A percentile compares a stretch with the other conserved stretches of the same genome.
phyloP scores from a whole-genome alignment of 108 stramenopile genomes.

The Cyclotella choctawhatcheeana region DNA sequence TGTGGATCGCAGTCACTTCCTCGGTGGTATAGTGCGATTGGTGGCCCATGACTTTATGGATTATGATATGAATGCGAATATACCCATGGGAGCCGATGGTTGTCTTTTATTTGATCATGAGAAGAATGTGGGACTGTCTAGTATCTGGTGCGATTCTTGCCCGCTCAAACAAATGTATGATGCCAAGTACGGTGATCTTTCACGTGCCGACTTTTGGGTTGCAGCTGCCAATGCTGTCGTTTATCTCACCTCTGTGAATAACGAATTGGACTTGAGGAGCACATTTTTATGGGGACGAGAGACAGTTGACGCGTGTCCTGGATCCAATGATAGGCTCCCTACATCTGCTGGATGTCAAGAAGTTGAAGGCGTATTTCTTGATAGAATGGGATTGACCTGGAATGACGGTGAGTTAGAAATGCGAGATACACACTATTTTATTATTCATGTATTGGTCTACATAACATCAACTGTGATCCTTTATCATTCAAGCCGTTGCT shows the following conservation, averaged over 20 bases:
- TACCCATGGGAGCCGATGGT: slow-evolving; percentile 41
- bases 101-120: slow-evolving; percentile 30
- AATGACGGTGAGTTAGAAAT: slow-evolving; percentile 44
- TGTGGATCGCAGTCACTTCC: slow-evolving; percentile 21
- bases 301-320: slow-evolving; percentile 22
- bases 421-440: too few relatives aligned
- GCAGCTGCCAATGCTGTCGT: slow-evolving; percentile 38
- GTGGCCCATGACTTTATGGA: slow-evolving; percentile 56
- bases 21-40: slow-evolving; percentile 39
- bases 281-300: slow-evolving; percentile 48
- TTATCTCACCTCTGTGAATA: slow-evolving; percentile 21
- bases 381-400: slow-evolving; percentile 55
- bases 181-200: slow-evolving; percentile 22
- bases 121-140: slow-evolving; percentile 33
- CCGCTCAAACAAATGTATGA: slow-evolving; percentile 15
- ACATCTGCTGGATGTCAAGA: slow-evolving; percentile 28
- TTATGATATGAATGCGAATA: slow-evolving; percentile 13
- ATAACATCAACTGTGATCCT: too few relatives aligned
- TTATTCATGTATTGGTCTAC: too few relatives aligned
- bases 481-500: too few relatives aligned
- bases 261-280: slow-evolving; percentile 31
- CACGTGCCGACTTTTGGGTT: slow-evolving; percentile 52
- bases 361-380: slow-evolving; percentile 45
- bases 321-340: slow-evolving; percentile 31
- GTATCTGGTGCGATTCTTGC: slow-evolving; percentile 29